Percentiles rank a stretch among this genome's conserved stretches.
phyloP scores from a whole-genome alignment of 148 eudicot genomes.

The Chenopodium formosanum region DNA sequence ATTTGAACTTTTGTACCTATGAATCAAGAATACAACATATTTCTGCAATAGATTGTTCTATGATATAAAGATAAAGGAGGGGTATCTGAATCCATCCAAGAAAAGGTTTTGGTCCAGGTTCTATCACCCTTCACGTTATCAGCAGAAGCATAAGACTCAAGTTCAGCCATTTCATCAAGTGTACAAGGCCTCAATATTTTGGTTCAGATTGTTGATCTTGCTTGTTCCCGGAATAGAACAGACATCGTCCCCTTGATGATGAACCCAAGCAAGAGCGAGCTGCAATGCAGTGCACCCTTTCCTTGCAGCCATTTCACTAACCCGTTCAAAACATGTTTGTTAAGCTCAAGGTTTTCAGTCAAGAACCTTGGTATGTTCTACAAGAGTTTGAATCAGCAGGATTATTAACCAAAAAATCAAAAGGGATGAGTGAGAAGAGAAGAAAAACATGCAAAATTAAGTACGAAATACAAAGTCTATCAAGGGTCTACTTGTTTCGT shows the following conservation, averaged over 20 bases:
- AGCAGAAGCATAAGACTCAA: too few relatives aligned
- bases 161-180: too few relatives aligned
- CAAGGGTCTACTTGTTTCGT: too few relatives aligned
- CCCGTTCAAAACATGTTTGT: conserved; percentile 20
- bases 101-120: too few relatives aligned
- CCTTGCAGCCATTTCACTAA: conserved; percentile 24
- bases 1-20: too few relatives aligned
- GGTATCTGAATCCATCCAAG: too few relatives aligned
- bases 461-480: neutral
- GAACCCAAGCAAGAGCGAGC: conserved; percentile 32
- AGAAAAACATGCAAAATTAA: neutral
- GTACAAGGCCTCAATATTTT: conserved; percentile 23
- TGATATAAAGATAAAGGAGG: too few relatives aligned
- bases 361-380: conserved; percentile 29
- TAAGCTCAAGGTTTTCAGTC: conserved; percentile 34
- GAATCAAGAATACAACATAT: too few relatives aligned
- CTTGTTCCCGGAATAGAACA: conserved; percentile 33
- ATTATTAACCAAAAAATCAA: too few relatives aligned
- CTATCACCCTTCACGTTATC: too few relatives aligned
- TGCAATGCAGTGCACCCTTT: conserved; percentile 33
- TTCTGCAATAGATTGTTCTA: too few relatives aligned
- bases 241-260: conserved; percentile 29
- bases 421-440: too few relatives aligned
- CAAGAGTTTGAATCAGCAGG: neutral
- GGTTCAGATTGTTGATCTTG: conserved; percentile 26